Base-by-base conservation (phyloP, 305 asterid genomes). In the Stenogyne calaminthoides region DNA sequence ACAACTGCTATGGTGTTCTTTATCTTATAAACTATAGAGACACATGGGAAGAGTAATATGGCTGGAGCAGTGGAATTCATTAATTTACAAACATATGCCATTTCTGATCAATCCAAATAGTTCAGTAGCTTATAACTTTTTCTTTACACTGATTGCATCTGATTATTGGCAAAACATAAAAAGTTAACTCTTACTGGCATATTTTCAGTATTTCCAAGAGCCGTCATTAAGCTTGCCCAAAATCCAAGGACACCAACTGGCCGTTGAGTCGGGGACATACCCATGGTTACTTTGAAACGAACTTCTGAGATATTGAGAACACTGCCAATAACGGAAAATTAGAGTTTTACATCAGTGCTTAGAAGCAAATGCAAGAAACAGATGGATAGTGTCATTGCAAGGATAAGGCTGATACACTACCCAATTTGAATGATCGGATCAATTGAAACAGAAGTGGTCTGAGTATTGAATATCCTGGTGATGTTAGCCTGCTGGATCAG, bases 221-320 rank as follows among this genome's bases (percentile, higher is more conserved):
- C 99, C 62, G 99, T 95, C 99, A 95, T 95, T 83, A 95, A 88
- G 84, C 98, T 93, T 71, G 99, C 92, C 99, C 99, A 95, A 81
- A 95, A 95, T 67, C 99, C 99, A 80, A 95, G 99, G 84, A 95
- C 99, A 77, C 99, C 99, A 12, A 91, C 98, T 67, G 99, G 99
- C 57, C 99, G 90, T 81, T 95, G 99, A 81, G 97, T 89, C 63
- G 99, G 99, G 72, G 99, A 95, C 99, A 95, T 95, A 74, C 88
- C 94, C 97, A 95, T 93, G 75, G 99, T 91, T 64, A 95, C 93
- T 86, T 93, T 95, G 82, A 95, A 85, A 74, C 99, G 96, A 32
- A 93, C 81, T 83, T 95, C 99, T 5, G 97, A 95, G 64, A 93
- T 88, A 86, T 88, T 93, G 74, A 95, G 91, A 78, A 89, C 98